Conservation (phyloP, 805 yeast species). For the Spathaspora hagerdaliae region DNA sequence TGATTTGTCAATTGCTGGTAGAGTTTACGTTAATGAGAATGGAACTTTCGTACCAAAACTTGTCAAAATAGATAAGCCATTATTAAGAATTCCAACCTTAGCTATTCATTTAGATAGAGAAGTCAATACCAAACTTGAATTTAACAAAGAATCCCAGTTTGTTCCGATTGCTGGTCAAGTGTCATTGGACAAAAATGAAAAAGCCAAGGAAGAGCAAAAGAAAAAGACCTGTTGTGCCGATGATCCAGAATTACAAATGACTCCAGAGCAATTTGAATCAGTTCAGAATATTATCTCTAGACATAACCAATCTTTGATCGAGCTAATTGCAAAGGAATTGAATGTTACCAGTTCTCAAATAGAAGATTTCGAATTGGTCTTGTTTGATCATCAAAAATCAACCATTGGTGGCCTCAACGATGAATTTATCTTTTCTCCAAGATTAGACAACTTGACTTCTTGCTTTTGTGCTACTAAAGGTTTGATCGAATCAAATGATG, state of each 20-base stretch:
- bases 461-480: slow-evolving; percentile 79
- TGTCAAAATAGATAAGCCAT: slow-evolving; percentile 76
- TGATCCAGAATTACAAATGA: slow-evolving; percentile 44
- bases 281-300: slow-evolving; percentile 63
- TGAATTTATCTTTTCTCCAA: slow-evolving; percentile 87
- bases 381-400: slow-evolving; percentile 82
- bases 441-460: slow-evolving; percentile 86
- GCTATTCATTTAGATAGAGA: slow-evolving; percentile 88
- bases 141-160: slow-evolving; percentile 83
- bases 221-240: slow-evolving; percentile 39
- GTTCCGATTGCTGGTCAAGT: slow-evolving; percentile 77
- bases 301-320: slow-evolving; percentile 71
- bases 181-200: slow-evolving; percentile 19
- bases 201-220: slow-evolving; percentile 8
- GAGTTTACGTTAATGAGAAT: slow-evolving; percentile 64
- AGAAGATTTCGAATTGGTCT: slow-evolving; percentile 84
- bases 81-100: slow-evolving; percentile 87
- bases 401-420: slow-evolving; percentile 83
- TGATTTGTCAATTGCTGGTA: slow-evolving; percentile 86
- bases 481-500: slow-evolving; percentile 49
- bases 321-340: slow-evolving; percentile 64
- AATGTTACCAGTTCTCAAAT: slow-evolving; percentile 51
- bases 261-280: slow-evolving; percentile 58
- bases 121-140: slow-evolving; percentile 74
- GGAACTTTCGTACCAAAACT: slow-evolving; percentile 60